Evolutionary conservation across 495 filamentous ascomycete genomes (phyloP), one percentile per base, ranked within the genome.

Genomic region (Penicillium dipodomyicola): DNA sequence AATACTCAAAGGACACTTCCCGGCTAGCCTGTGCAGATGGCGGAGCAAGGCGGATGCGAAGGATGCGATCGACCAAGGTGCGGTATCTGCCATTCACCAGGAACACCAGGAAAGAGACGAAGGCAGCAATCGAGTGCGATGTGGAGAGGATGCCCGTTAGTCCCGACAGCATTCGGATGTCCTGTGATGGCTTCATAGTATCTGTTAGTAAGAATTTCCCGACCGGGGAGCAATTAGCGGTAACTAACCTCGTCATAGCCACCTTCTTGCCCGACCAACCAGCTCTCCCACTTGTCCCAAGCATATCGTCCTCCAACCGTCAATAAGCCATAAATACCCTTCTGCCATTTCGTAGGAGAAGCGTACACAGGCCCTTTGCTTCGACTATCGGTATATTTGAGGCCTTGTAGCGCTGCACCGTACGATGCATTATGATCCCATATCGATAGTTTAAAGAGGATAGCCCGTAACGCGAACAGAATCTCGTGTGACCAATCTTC

Each of bases 351-450:
- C 25, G 84, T 87, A 1, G 87, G 85, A 9, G 83, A 71, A 11
- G 81, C 78, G 55, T 86, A 70, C 2, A 86, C 80, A 0, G 82
- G 76, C 1, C 84, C 82, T 35, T 73, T 77, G 49, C 80, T 79
- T 54, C 94, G 82, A 39, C 91, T 92, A 67, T 97, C 94, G 22
- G 87, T 87, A 65, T 95, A 97, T 63, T 85, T 84, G 9, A 97
- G 82, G 56, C 94, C 94, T 66, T 97, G 94, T 29, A 99, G 75
- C 4, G 89, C 86, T 15, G 95, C 95, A 54, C 94, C 94, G 68
- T 99, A 99, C 0, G 89, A 92, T 19, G 95, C 88, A 73, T 96
- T 81, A 68, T 96, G 89, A 68, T 97, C 92, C 94, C 94, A 99
- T 49, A 97, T 89, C 1, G 88, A 88, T 57, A 99, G 81, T 69